These are phyloP conservation scores for Colletotrichum gigasporum DNA, from an alignment of 2,329 filamentous ascomycete species.

Conservation along the genomic window DNA sequence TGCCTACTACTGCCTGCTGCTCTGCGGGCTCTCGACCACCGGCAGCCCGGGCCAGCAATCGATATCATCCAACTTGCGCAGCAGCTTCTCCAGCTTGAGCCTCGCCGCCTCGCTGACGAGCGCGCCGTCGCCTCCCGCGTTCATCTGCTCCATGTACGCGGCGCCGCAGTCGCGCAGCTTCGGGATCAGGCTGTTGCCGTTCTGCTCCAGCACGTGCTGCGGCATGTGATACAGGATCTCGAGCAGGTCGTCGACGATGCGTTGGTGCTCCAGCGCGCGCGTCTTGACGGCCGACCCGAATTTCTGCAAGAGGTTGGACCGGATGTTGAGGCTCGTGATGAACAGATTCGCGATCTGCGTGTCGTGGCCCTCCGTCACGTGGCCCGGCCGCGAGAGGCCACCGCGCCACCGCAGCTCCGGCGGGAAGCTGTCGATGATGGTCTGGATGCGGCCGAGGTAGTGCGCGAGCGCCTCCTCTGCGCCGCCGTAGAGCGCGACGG, in stretches of 20 bases:
- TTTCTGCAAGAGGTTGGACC: slow-evolving; percentile 47
- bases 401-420: slow-evolving; percentile 47
- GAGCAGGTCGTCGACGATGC: slow-evolving; percentile 45
- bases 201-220: slow-evolving; percentile 43
- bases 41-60: slow-evolving; percentile 41
- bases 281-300: slow-evolving; percentile 33
- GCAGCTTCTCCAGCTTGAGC: slow-evolving; percentile 39
- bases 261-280: slow-evolving; percentile 37
- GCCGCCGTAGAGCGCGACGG: slow-evolving; percentile 17
- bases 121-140: not conserved
- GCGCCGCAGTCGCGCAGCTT: slow-evolving; percentile 48
- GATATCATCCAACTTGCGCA: slow-evolving; percentile 42
- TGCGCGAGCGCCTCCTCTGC: slow-evolving; percentile 22
- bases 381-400: slow-evolving; percentile 41
- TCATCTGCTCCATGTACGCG: slow-evolving; percentile 41
- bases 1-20: slow-evolving; percentile 1
- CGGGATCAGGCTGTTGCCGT: slow-evolving; percentile 44
- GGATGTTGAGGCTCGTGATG: slow-evolving; percentile 46
- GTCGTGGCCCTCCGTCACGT: slow-evolving; percentile 44
- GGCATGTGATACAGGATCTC: slow-evolving; percentile 47
- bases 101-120: slow-evolving; percentile 26
- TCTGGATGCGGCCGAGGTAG: slow-evolving; percentile 37
- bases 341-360: slow-evolving; percentile 48
- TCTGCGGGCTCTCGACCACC: slow-evolving; percentile 6
- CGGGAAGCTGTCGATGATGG: slow-evolving; percentile 42